Base-by-base conservation (phyloP, 805 yeast species). In the Barnettozyma populi region DNA sequence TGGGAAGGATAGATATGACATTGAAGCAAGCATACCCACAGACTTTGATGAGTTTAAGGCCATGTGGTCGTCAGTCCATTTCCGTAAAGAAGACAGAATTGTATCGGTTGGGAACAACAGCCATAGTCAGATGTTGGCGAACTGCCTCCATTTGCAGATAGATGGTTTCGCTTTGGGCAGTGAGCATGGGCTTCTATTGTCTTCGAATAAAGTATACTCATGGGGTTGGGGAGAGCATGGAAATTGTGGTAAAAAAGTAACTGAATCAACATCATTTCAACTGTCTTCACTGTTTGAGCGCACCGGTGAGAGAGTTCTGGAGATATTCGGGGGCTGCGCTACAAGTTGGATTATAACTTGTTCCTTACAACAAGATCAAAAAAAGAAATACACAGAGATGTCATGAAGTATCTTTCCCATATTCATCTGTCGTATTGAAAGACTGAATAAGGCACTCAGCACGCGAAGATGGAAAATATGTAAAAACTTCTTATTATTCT, bases 141-240 rank as follows among this genome's bases (percentile, higher is more conserved):
- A 2, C 31, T 41, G 27, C 41, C 45, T 2, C 19, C 47, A 10
- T 69, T 71, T 45, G 69, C 35, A 5, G 13, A 5, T 37, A 21
- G 41, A 21, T 19, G 27, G 10, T 3, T 47, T 43, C 20, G 27
- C 72, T 1, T 73, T 79, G 6, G 99, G 99, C 0, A 87, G 96
- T 63, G 98, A 92, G 60, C 99, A 92, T 64, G 95, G 94, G 0
- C 57, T 90, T 16, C 56, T 78, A 7, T 44, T 56, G 3, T 41
- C 37, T 2, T 49, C 39, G 13, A 44, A 64, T 36, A 43, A 48
- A 8, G 82, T 90, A 0, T 68, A 60, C 46, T 75, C 90, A 2
- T 94, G 98, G 98, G 99, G 99, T 0, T 92, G 99, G 99, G 97
- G 97, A 13, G 98, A 94, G 60, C 99, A 92, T 64, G 99, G 99